Evolutionary conservation across 768 basidiomycete genomes (phyloP), one percentile per base, ranked within the genome.

Genomic region (Russula lepida): DNA sequence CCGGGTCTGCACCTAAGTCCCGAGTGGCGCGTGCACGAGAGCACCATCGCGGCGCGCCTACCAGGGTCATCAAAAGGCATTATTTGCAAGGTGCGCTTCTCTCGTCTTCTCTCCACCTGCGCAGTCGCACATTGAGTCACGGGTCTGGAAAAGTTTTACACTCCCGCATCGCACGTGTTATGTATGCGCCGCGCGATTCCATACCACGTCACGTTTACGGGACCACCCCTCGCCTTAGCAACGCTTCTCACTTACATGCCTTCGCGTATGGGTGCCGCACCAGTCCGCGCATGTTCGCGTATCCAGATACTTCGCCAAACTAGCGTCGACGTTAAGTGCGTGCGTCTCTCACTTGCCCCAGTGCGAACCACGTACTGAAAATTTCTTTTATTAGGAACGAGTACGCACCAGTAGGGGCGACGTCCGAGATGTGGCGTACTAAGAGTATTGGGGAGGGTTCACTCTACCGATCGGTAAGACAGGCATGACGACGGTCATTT

Each of bases 251-350:
- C 86, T 11, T 77, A 78, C 35, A 78, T 79, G 35, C 88, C 87
- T 0, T 76, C 76, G 11, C 67, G 71, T 30, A 71, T 66, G 52
- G 72, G 62, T 58, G 59, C 64, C 2, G 32, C 71, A 27, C 64
- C 69, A 2, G 69, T 69, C 60, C 75, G 67, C 62, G 72, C 64
- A 59, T 73, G 55, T 55, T 87, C 84, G 6, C 79, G 78, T 7
- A 72, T 89, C 27, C 80, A 85, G 65, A 66, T 89, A 23, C 75
- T 88, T 71, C 77, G 88, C 56, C 88, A 89, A 69, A 79, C 81
- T 4, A 79, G 78, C 7, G 84, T 88, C 9, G 86, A 89, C 69
- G 84, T 85, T 28, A 71, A 76, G 79, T 79, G 54, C 50, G 76
- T 59, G 23, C 6, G 6, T 9, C 23, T 32, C 21, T 5, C 44